These are phyloP conservation scores for Aegilops longissima DNA, from an alignment of 176 grass and related monocot species.

Conservation along the genomic window DNA sequence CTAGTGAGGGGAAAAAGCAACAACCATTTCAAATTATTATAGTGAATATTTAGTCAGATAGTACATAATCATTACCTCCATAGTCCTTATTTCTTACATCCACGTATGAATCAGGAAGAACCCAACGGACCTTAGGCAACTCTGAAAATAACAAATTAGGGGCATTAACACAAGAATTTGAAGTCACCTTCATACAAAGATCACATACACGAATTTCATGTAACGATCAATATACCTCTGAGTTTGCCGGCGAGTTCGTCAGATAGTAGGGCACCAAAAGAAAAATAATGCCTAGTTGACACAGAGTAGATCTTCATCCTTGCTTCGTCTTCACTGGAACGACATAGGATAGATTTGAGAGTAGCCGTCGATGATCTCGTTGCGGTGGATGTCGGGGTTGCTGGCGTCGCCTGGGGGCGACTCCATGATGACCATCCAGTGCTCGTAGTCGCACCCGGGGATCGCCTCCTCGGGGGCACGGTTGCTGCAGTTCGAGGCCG, in stretches of 20 bases:
- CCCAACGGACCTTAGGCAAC: constrained; percentile 71
- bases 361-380: constrained; percentile 83
- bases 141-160: constrained; percentile 36
- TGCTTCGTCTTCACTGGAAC: constrained; percentile 76
- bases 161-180: not conserved
- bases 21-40: not conserved
- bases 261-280: constrained; percentile 80
- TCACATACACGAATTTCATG: not conserved
- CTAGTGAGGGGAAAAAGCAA: not conserved
- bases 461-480: constrained; percentile 73
- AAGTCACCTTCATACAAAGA: not conserved
- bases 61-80: constrained; percentile 52
- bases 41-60: not conserved
- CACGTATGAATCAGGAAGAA: constrained; percentile 89
- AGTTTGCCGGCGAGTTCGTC: constrained; percentile 77
- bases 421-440: constrained; percentile 87
- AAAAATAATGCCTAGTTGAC: constrained; percentile 83
- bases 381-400: constrained; percentile 51
- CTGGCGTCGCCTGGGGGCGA: constrained; percentile 40
- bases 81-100: constrained; percentile 85
- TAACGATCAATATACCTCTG: constrained; percentile 46
- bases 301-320: constrained; percentile 87
- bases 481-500: constrained; percentile 70
- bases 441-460: constrained; percentile 82
- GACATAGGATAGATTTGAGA: not conserved